Conservation (phyloP, 1,284 basidiomycete genomes). For the Ganoderma sp. region DNA sequence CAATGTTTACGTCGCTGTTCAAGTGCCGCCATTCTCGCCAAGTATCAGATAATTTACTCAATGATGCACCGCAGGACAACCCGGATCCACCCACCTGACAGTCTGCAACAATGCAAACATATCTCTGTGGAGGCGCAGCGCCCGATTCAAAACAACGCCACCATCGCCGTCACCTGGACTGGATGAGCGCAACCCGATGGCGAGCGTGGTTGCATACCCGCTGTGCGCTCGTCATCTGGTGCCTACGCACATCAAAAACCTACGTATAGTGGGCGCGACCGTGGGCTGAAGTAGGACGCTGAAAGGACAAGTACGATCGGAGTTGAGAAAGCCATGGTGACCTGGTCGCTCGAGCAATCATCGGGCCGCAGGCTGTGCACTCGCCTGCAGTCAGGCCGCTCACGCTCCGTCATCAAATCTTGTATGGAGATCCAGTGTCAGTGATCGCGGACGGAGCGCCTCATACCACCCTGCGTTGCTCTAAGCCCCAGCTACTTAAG, state of each 20-base stretch:
- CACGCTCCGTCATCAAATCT: constrained; percentile 15
- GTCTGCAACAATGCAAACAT: background rate
- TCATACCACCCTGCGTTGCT: background rate
- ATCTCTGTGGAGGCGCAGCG: background rate
- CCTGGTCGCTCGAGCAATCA: background rate
- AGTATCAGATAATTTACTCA: background rate
- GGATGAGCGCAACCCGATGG: background rate
- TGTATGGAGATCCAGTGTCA: constrained; percentile 14
- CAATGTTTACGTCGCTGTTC: background rate
- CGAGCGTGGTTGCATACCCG: background rate
- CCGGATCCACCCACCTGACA: background rate
- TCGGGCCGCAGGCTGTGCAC: background rate
- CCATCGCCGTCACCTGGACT: background rate
- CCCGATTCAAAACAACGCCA: constrained; percentile 1
- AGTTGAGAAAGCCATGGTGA: background rate
- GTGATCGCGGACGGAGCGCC: constrained; percentile 7
- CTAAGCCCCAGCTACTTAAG: constrained; percentile 4
- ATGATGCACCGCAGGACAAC: background rate
- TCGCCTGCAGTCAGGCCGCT: background rate
- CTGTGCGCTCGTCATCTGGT: background rate
- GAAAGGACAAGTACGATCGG: constrained; percentile 5
- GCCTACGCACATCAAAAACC: background rate
- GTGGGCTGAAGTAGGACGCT: background rate
- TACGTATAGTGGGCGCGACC: background rate
- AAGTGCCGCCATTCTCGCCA: too few species aligned